These are phyloP conservation scores for Protomyces lactucae-debilis DNA, from an alignment of 1,139 yeast species.

Conservation along the genomic window DNA sequence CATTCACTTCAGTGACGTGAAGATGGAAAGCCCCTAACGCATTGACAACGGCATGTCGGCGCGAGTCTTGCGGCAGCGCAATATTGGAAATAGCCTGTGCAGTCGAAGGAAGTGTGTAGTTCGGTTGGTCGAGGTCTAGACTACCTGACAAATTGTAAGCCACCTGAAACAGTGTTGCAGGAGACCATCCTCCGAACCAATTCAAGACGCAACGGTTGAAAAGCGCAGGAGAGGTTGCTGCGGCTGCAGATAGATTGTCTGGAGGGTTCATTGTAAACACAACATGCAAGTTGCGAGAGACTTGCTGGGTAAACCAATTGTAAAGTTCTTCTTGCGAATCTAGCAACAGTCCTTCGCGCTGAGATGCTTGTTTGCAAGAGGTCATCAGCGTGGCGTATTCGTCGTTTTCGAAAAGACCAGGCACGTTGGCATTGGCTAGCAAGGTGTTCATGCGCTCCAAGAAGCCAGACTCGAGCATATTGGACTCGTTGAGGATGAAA, in stretches of 20 bases:
- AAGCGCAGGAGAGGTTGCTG: constrained; percentile 79
- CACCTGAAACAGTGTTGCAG: constrained; percentile 49
- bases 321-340: constrained; percentile 71
- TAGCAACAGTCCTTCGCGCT: constrained; percentile 56
- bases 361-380: constrained; percentile 56
- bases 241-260: constrained; percentile 42
- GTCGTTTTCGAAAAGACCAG: constrained; percentile 82
- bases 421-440: constrained; percentile 86
- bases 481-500: constrained; percentile 75
- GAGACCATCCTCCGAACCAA: constrained; percentile 87
- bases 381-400: constrained; percentile 54
- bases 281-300: constrained; percentile 72
- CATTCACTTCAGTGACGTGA: constrained; percentile 32
- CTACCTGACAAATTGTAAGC: constrained; percentile 45
- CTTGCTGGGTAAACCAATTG: constrained; percentile 65
- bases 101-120: constrained; percentile 37
- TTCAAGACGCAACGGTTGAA: constrained; percentile 84
- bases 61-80: constrained; percentile 34
- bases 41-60: constrained; percentile 50
- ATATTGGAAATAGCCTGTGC: constrained; percentile 28
- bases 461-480: constrained; percentile 69
- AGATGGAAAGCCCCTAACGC: constrained; percentile 50
- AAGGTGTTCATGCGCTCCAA: constrained; percentile 88
- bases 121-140: constrained; percentile 53
- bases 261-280: constrained; percentile 70